phyloP scores from a whole-genome alignment of 2,329 filamentous ascomycete species.

The Huntiella bhutanensis region DNA sequence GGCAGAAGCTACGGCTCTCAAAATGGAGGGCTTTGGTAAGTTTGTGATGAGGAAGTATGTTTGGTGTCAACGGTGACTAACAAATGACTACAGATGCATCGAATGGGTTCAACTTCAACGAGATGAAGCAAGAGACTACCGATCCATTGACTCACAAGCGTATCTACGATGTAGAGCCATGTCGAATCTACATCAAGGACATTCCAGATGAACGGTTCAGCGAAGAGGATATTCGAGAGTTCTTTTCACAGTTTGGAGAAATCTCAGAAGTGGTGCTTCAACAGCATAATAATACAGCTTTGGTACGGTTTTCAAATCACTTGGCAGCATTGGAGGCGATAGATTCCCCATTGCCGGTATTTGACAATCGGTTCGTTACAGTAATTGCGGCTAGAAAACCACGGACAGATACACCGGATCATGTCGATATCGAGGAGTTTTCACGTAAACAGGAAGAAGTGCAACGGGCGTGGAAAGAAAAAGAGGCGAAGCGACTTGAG shows the following conservation, averaged over 20 bases:
- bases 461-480: constrained; percentile 49
- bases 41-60: neutral
- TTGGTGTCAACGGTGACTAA: neutral
- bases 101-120: neutral
- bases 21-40: constrained; percentile 8
- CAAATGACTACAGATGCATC: neutral
- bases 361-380: constrained; percentile 72
- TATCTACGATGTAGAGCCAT: constrained; percentile 41
- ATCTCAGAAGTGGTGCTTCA: constrained; percentile 48
- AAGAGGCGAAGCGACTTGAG: constrained; percentile 41
- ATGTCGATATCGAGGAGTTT: constrained; percentile 53
- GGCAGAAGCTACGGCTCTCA: neutral
- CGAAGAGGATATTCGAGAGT: constrained; percentile 44
- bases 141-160: constrained; percentile 22
- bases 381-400: constrained; percentile 21
- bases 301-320: constrained; percentile 51
- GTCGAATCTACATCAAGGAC: constrained; percentile 55
- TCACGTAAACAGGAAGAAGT: constrained; percentile 49
- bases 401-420: constrained; percentile 18
- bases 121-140: constrained; percentile 18
- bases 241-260: constrained; percentile 54
- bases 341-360: constrained; percentile 59
- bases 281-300: constrained; percentile 44
- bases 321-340: constrained; percentile 50
- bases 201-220: constrained; percentile 54